phyloP scores from a whole-genome alignment of 495 filamentous ascomycete species.

The Apiosordaria backusii region DNA sequence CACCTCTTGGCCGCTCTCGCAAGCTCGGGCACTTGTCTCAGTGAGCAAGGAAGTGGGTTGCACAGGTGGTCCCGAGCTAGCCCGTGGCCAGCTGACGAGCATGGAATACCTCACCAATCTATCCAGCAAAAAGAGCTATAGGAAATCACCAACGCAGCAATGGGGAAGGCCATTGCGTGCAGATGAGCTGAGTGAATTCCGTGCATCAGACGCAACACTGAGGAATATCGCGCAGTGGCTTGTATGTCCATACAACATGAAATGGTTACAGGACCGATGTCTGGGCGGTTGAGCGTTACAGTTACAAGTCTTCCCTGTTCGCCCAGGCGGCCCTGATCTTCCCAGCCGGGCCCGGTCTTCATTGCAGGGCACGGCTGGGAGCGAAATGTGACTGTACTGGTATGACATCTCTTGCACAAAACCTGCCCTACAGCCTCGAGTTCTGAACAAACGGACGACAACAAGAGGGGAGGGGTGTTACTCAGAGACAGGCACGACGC shows the following conservation, averaged over 20 bases:
- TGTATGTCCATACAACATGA: neutral
- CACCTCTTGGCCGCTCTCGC: neutral
- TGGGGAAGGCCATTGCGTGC: neutral
- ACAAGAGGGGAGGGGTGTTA: neutral
- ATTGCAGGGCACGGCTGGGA: conserved; percentile 11
- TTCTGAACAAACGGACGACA: neutral
- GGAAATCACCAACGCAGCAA: neutral
- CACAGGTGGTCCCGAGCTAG: neutral
- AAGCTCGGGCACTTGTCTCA: neutral
- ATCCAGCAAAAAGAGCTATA: neutral
- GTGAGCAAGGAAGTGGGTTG: neutral
- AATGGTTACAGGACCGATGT: neutral
- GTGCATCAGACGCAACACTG: neutral
- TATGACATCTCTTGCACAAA: neutral
- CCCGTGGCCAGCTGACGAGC: conserved; percentile 2
- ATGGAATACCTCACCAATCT: neutral
- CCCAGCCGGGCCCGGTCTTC: conserved; percentile 7
- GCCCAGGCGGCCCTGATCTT: conserved; percentile 8
- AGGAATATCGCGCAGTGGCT: neutral
- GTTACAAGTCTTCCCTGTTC: neutral
- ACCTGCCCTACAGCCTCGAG: neutral
- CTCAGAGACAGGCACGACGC: neutral
- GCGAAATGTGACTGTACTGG: neutral
- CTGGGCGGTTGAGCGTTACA: neutral
- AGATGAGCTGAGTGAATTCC: neutral